phyloP scores from a whole-genome alignment of 2,329 filamentous ascomycete genomes.

The Xylaria arbuscula region DNA sequence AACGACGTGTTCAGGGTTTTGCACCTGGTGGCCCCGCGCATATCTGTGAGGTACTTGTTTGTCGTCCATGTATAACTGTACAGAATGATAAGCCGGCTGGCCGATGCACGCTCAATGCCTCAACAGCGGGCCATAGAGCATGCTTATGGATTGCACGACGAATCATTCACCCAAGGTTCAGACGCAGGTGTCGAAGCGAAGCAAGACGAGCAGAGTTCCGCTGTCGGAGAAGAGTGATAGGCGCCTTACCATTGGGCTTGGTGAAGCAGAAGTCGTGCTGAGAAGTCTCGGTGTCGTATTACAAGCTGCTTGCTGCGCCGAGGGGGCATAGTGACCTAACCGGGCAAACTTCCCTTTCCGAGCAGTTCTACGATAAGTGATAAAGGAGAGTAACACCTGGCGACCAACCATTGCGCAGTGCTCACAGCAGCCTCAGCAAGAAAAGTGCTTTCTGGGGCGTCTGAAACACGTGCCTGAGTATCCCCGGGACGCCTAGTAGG shows the following conservation, averaged over 20 bases:
- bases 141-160: constrained; percentile 9
- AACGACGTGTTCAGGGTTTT: constrained; percentile 28
- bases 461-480: constrained; percentile 47
- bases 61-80: background rate
- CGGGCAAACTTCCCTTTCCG: constrained; percentile 40
- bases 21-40: constrained; percentile 1
- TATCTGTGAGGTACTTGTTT: constrained; percentile 3
- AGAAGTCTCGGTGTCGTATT: constrained; percentile 10
- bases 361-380: constrained; percentile 31
- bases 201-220: constrained; percentile 18
- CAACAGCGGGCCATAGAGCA: background rate
- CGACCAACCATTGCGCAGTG: constrained; percentile 42
- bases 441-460: constrained; percentile 32
- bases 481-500: constrained; percentile 43
- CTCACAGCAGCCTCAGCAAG: constrained; percentile 38
- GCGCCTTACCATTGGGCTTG: constrained; percentile 31
- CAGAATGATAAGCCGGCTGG: background rate
- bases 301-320: constrained; percentile 27
- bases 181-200: constrained; percentile 9
- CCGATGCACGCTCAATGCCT: constrained; percentile 13
- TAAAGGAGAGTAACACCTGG: constrained; percentile 30
- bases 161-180: background rate
- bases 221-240: constrained; percentile 32
- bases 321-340: constrained; percentile 45
- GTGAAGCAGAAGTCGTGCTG: constrained; percentile 24